Evolutionary conservation across 148 eudicot genomes (phyloP).

Genomic region (Fagopyrum esculentum): DNA sequence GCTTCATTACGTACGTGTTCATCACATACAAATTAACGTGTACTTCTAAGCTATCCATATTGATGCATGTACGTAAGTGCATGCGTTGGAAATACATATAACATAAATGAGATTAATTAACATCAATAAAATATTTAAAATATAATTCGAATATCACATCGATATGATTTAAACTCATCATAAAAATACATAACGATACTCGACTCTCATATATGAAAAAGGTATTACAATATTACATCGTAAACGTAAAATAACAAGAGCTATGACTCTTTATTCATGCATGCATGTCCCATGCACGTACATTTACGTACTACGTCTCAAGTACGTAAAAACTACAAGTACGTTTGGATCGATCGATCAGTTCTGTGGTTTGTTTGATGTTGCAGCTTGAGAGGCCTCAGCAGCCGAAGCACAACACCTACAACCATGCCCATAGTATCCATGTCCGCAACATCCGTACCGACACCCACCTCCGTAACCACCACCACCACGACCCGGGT

Average conservation of each 20-base stretch:
- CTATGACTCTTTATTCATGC: neutral
- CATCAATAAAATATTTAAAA: too few species aligned
- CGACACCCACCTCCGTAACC: slow-evolving; percentile 15
- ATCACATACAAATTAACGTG: too few species aligned
- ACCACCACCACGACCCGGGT: slow-evolving; percentile 12
- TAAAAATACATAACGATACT: too few species aligned
- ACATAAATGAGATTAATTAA: too few species aligned
- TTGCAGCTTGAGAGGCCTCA: slow-evolving; percentile 5
- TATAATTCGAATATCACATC: too few species aligned
- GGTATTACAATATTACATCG: too few species aligned
- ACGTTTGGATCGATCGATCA: neutral
- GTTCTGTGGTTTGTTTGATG: slow-evolving; percentile 14
- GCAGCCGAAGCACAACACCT: slow-evolving; percentile 21
- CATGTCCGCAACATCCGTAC: slow-evolving; percentile 20
- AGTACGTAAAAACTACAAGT: neutral
- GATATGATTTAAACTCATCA: too few species aligned
- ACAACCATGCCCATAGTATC: slow-evolving; percentile 11
- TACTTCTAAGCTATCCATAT: too few species aligned
- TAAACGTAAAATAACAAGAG: neutral
- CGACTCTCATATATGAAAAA: too few species aligned
- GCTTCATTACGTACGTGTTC: too few species aligned
- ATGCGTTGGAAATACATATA: too few species aligned
- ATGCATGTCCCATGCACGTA: neutral
- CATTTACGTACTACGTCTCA: neutral
- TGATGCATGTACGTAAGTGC: too few species aligned